Evolutionary conservation across 768 basidiomycete species (phyloP).

Genomic region (Gyrodon lividus): DNA sequence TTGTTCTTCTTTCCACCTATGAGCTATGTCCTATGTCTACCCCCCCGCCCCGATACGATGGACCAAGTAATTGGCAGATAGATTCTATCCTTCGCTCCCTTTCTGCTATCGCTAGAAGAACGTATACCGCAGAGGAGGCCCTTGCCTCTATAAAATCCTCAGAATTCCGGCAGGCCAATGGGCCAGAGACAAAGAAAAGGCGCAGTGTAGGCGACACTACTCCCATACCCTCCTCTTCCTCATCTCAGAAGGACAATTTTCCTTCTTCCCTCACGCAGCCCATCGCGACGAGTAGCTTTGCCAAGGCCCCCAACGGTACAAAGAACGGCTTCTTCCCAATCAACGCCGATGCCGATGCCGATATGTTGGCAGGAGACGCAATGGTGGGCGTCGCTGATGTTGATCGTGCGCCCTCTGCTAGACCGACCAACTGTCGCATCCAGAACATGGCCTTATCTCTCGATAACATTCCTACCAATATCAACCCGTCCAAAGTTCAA

Average conservation of each 20-base stretch:
- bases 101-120: constrained; percentile 48
- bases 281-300: constrained; percentile 16
- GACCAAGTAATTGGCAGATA: constrained; percentile 57
- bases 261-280: constrained; percentile 25
- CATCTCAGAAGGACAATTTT: constrained; percentile 28
- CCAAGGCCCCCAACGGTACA: constrained; percentile 12
- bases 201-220: constrained; percentile 37
- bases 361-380: constrained; percentile 29
- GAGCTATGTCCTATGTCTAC: constrained; percentile 51
- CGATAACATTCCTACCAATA: constrained; percentile 43
- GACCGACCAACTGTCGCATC: constrained; percentile 29
- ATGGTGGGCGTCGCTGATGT: constrained; percentile 25
- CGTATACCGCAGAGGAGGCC: constrained; percentile 54
- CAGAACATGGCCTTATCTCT: constrained; percentile 52
- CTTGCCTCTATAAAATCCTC: constrained; percentile 40
- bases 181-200: constrained; percentile 47
- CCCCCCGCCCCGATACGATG: constrained; percentile 55
- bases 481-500: constrained; percentile 36
- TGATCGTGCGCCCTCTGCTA: constrained; percentile 20
- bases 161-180: constrained; percentile 32
- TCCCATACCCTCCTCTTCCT: constrained; percentile 31
- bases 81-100: constrained; percentile 56
- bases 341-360: constrained; percentile 25
- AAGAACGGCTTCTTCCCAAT: constrained; percentile 23
- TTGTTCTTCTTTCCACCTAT: constrained; percentile 57